Percentiles rank a stretch among this genome's conserved stretches.
phyloP scores from a whole-genome alignment of 2,329 filamentous ascomycete species.

The Blastomyces gilchristii region DNA sequence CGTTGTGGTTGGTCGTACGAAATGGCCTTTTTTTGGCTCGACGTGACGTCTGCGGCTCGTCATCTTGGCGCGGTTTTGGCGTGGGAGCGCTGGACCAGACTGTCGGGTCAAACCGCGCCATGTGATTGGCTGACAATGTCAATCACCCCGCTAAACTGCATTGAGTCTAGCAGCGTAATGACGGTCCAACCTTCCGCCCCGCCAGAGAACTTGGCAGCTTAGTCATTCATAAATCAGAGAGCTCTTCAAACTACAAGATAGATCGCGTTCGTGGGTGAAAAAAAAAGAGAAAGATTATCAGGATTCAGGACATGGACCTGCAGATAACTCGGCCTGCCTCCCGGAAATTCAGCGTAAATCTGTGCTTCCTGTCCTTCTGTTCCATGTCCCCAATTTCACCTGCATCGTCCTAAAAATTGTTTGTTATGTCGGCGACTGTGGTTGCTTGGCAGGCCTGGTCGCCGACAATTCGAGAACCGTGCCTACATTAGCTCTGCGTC shows the following conservation, averaged over 20 bases:
- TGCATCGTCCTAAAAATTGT: background rate
- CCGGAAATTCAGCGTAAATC: background rate
- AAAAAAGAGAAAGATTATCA: background rate
- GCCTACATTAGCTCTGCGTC: background rate
- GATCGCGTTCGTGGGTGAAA: background rate
- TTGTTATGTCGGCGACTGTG: background rate
- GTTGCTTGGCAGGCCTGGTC: background rate
- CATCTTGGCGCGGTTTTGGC: background rate
- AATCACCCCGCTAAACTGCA: background rate
- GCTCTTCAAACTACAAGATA: background rate
- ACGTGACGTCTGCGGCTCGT: constrained; percentile 3
- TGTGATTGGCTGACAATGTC: background rate
- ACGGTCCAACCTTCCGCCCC: too few relatives aligned
- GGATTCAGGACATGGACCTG: background rate
- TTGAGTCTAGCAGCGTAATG: background rate
- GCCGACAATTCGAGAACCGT: constrained; percentile 1
- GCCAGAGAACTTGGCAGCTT: background rate
- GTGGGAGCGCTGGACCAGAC: background rate
- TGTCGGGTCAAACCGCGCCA: background rate
- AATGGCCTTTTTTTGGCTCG: background rate
- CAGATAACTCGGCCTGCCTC: background rate
- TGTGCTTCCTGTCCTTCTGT: background rate
- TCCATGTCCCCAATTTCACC: background rate
- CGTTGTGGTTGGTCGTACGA: background rate
- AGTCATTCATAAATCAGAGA: background rate